Percentiles rank a stretch among this genome's conserved stretches.
phyloP scores from a whole-genome alignment of 164 flowering plant genomes.

The Dillenia suffruticosa region DNA sequence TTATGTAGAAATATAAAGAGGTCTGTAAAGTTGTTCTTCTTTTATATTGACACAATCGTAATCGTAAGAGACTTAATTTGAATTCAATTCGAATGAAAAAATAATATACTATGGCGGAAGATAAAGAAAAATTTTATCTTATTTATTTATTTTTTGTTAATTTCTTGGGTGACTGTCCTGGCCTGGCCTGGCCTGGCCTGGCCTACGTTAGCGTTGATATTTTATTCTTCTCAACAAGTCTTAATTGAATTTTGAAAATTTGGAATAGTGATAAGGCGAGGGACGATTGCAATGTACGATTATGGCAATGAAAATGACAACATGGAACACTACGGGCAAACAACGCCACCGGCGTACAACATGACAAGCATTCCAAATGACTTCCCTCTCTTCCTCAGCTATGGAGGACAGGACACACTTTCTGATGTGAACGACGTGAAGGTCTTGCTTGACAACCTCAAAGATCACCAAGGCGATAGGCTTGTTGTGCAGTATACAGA shows the following conservation, averaged over 20 bases:
- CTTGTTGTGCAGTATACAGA: slow-evolving; percentile 40
- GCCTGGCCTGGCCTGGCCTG: no score
- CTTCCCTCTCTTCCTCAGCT: slow-evolving; percentile 66
- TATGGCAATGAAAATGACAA: slow-evolving; percentile 44
- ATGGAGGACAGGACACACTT: slow-evolving; percentile 70
- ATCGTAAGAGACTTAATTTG: no score
- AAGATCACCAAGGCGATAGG: slow-evolving; percentile 53
- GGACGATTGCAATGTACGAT: slow-evolving; percentile 62
- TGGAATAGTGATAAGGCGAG: slow-evolving; percentile 52
- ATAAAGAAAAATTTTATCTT: no score
- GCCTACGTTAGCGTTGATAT: no score
- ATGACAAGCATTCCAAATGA: slow-evolving; percentile 58
- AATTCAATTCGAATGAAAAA: no score
- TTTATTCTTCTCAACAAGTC: no score
- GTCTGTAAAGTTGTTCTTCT: no score
- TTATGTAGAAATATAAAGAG: no score
- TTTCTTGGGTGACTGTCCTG: no score
- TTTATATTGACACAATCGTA: no score
- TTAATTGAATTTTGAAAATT: neutral
- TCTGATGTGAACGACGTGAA: slow-evolving; percentile 64
- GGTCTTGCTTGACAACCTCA: slow-evolving; percentile 41
- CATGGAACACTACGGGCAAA: slow-evolving; percentile 56
- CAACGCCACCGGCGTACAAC: slow-evolving; percentile 66
- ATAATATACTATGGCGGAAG: no score
- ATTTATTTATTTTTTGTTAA: no score